phyloP scores from a whole-genome alignment of 345 rosid species.

The Bruguiera sexangula region DNA sequence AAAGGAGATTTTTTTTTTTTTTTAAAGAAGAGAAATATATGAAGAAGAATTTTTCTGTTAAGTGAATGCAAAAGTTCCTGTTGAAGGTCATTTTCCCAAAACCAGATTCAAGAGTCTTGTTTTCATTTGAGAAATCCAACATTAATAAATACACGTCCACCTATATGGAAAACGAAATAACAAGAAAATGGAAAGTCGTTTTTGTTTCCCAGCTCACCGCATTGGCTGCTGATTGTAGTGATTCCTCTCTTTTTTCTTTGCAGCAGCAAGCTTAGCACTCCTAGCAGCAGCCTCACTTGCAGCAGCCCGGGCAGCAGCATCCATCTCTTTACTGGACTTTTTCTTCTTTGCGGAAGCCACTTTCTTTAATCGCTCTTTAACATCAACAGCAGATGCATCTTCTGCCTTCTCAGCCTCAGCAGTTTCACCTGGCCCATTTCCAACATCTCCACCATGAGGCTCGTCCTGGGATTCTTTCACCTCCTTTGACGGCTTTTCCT shows the following conservation, averaged over 20 bases:
- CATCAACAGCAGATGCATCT: slow-evolving; percentile 43
- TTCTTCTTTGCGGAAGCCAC: slow-evolving; percentile 60
- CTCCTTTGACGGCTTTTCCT: slow-evolving; percentile 56
- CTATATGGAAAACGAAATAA: slow-evolving; percentile 8
- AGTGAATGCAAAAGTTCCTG: background rate
- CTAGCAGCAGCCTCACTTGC: slow-evolving; percentile 76
- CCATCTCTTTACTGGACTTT: slow-evolving; percentile 72
- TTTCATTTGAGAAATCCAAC: slow-evolving; percentile 27
- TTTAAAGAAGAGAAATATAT: no score
- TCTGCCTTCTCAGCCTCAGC: slow-evolving; percentile 35
- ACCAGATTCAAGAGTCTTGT: slow-evolving; percentile 28
- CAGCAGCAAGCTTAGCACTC: slow-evolving; percentile 67
- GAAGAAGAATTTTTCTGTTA: no score
- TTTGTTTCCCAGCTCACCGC: slow-evolving; percentile 33
- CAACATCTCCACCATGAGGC: slow-evolving; percentile 28
- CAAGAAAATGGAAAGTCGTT: background rate
- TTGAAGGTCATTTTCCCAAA: slow-evolving; percentile 20
- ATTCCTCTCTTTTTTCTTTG: slow-evolving; percentile 88
- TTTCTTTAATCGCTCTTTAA: slow-evolving; percentile 69
- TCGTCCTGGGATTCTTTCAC: slow-evolving; percentile 51
- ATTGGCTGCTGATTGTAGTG: slow-evolving; percentile 81
- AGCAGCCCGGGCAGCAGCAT: slow-evolving; percentile 63
- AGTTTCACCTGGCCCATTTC: slow-evolving; percentile 27
- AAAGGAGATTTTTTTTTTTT: no score
- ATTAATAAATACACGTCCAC: slow-evolving; percentile 19